Percentiles rank a stretch among this genome's conserved stretches.
Conservation (phyloP, 2,329 filamentous ascomycete genomes). For the Aureobasidium leucospermi region DNA sequence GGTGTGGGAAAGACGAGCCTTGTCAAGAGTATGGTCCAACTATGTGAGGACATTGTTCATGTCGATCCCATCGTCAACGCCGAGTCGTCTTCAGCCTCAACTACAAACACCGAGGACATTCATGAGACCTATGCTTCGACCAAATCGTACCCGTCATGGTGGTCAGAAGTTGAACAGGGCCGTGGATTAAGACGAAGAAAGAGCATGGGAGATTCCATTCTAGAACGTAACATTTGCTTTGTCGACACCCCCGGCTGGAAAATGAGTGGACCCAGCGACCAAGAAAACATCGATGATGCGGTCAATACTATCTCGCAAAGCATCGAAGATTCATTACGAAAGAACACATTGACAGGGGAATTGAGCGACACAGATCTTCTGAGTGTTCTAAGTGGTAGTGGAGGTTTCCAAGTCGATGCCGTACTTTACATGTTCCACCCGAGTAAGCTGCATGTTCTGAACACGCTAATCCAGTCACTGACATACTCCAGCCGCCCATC, state of each 20-base stretch:
- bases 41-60: constrained; percentile 87
- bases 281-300: constrained; percentile 47
- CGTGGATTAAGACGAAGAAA: constrained; percentile 54
- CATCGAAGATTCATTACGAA: constrained; percentile 61
- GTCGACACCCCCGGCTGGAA: constrained; percentile 71
- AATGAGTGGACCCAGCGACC: constrained; percentile 41
- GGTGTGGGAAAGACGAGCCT: constrained; percentile 84
- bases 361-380: constrained; percentile 68
- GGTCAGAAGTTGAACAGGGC: constrained; percentile 68
- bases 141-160: constrained; percentile 75
- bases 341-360: constrained; percentile 53
- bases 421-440: constrained; percentile 74
- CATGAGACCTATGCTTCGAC: constrained; percentile 40
- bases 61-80: constrained; percentile 53
- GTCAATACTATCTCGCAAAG: constrained; percentile 40
- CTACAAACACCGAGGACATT: constrained; percentile 20
- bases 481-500: neutral
- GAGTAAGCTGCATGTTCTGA: constrained; percentile 37
- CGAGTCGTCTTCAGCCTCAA: constrained; percentile 5
- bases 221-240: constrained; percentile 91
- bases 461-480: neutral
- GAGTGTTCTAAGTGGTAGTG: constrained; percentile 69
- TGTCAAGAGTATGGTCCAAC: constrained; percentile 79
- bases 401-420: constrained; percentile 75
- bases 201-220: constrained; percentile 65